phyloP scores from a whole-genome alignment of 1,139 yeast species.

The Yamadazyma diddensiae region DNA sequence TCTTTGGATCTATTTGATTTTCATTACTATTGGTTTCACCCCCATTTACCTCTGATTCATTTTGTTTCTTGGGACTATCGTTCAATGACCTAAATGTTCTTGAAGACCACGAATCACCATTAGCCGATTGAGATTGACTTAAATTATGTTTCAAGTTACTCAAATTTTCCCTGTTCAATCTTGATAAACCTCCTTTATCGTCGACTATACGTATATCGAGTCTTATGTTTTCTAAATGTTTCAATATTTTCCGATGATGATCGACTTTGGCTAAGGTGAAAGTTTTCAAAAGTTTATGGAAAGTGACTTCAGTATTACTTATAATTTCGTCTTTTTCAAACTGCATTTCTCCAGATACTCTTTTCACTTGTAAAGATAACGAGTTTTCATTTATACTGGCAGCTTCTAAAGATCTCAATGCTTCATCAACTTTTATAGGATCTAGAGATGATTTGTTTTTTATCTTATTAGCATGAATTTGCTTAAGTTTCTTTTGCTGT shows the following conservation, averaged over 20 bases:
- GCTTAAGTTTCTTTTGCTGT: slow-evolving; percentile 65
- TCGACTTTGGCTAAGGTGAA: slow-evolving; percentile 75
- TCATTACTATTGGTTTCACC: slow-evolving; percentile 3
- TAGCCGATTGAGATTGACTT: slow-evolving; percentile 46
- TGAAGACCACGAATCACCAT: slow-evolving; percentile 63
- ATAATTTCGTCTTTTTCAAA: slow-evolving; percentile 63
- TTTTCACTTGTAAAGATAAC: slow-evolving; percentile 67
- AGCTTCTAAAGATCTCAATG: slow-evolving; percentile 71
- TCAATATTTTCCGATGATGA: slow-evolving; percentile 77
- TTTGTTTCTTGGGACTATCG: slow-evolving; percentile 23
- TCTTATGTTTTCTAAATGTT: slow-evolving; percentile 72
- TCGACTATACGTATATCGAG: slow-evolving; percentile 76
- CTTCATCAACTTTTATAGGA: slow-evolving; percentile 89
- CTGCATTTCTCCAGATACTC: slow-evolving; percentile 85
- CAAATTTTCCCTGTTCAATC: slow-evolving; percentile 74
- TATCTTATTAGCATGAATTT: slow-evolving; percentile 69
- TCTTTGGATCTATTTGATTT: slow-evolving; percentile 64
- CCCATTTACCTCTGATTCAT: slow-evolving; percentile 7
- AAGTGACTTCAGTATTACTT: slow-evolving; percentile 52
- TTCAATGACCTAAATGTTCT: slow-evolving; percentile 59
- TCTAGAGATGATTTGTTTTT: slow-evolving; percentile 75
- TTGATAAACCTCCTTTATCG: slow-evolving; percentile 73
- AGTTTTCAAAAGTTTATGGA: slow-evolving; percentile 54
- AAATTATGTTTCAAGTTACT: slow-evolving; percentile 45
- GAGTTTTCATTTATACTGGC: slow-evolving; percentile 80